These are phyloP conservation scores for Serendipita vermifera DNA, from an alignment of 768 basidiomycete genomes.

Conservation along the genomic window DNA sequence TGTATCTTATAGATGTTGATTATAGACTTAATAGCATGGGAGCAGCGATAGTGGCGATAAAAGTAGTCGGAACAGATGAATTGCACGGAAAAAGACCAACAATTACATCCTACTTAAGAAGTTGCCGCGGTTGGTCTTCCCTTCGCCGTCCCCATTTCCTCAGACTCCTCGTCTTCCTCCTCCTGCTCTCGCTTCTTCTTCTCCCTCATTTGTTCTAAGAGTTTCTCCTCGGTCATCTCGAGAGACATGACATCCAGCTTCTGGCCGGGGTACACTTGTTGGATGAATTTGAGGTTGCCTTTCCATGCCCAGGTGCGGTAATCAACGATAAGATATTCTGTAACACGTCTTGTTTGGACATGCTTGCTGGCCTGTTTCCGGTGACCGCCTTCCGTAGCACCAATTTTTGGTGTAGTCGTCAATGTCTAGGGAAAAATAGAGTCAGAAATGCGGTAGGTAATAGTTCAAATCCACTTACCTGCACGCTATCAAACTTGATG, in stretches of 20 bases:
- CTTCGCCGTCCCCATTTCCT: no score
- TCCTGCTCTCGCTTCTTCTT: no score
- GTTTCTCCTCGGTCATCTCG: no score
- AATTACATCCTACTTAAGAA: no score
- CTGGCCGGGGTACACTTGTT: neutral
- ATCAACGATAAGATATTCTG: slow-evolving; percentile 3
- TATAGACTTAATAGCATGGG: no score
- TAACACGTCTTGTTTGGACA: neutral
- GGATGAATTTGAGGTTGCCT: neutral
- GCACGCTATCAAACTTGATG: neutral
- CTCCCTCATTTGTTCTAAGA: no score
- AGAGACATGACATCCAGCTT: no score
- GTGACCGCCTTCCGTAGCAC: neutral
- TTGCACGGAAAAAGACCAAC: no score
- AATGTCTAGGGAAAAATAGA: neutral
- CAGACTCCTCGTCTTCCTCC: no score
- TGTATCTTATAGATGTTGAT: slow-evolving; percentile 46
- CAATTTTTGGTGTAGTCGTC: neutral
- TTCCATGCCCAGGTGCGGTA: neutral
- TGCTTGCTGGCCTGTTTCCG: neutral
- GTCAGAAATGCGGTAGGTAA: neutral
- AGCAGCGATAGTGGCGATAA: no score
- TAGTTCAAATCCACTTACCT: neutral
- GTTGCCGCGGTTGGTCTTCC: no score
- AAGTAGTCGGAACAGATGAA: no score